A percentile compares a stretch with the other conserved stretches of the same genome.
These are phyloP conservation scores for Sclerotinia minor DNA, from an alignment of 2,329 filamentous ascomycete species.

Conservation along the genomic window DNA sequence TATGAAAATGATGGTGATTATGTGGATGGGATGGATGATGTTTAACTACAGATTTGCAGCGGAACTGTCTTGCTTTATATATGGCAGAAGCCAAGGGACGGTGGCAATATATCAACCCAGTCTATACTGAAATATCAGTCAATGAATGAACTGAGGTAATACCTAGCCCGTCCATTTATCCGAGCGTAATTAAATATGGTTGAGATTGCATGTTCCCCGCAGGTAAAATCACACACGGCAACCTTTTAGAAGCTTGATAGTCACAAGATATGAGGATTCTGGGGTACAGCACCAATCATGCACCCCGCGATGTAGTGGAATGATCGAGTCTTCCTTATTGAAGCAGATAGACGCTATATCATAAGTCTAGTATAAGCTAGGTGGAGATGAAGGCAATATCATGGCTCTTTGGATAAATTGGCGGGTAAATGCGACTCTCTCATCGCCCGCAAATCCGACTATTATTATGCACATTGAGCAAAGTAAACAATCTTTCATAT, in stretches of 20 bases:
- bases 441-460: slow-evolving; percentile 9
- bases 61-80: not conserved
- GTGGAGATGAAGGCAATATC: not conserved
- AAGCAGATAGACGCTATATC: not conserved
- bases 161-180: not conserved
- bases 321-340: not conserved
- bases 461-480: not conserved
- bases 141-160: not conserved
- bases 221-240: not conserved
- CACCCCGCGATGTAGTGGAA: not conserved
- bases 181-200: not conserved
- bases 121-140: not conserved
- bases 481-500: not conserved
- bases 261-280: slow-evolving; percentile 12
- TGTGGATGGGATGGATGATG: not conserved
- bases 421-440: slow-evolving; percentile 7
- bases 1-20: not conserved
- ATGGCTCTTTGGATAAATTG: slow-evolving; percentile 14
- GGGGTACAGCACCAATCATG: not conserved
- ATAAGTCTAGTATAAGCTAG: not conserved
- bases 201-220: not conserved
- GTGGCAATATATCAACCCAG: not conserved
- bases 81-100: too few species aligned
- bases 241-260: not conserved
- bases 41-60: not conserved